Evolutionary conservation across 352 stramenopile species (phyloP), one percentile per base, ranked within the genome.

Genomic region (Thalassiosira exigua): DNA sequence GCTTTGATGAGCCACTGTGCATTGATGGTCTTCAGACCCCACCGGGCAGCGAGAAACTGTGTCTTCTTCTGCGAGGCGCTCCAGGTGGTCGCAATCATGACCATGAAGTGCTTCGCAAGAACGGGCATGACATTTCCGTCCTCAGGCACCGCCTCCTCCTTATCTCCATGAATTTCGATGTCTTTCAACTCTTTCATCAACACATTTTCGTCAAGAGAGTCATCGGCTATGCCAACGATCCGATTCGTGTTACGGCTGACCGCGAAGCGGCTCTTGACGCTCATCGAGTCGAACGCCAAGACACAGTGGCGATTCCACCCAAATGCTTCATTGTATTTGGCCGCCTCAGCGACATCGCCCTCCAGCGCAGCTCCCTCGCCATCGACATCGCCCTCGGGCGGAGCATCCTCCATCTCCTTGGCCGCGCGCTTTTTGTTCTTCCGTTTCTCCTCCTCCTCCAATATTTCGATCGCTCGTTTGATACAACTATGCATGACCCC

Each of bases 61-160:
- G 33, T n/a, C 36, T 74, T 74, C 11, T 27, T 2, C 9, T 57
- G 12, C 27, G 32, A 3, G 22, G 52, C n/a, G n/a, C n/a, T 5
- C 52, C 32, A 66, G 27, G 65, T 58, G 7, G 65, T 74, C 11
- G 52, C 50, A 56, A 74, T 74, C n/a, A 74, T 56, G 4, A 74
- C 65, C 1, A 74, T 14, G 19, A 74, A 74, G 36, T 74, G 30
- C 33, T 65, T 64, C 27, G 65, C 36, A 26, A 74, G 12, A 4
- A 4, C 52, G 3, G 36, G 65, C 4, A 74, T 4, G n/a, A n/a
- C n/a, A n/a, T n/a, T n/a, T n/a, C n/a, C n/a, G 1, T 36, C 12
- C 26, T n/a, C n/a, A n/a, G n/a, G n/a, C n/a, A 36, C 1, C 17
- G 51, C 33, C 36, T 62, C 46, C 24, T 72, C 42, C 27, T 14